These are phyloP conservation scores for Trichoderma oligosporum DNA, from an alignment of 2,329 filamentous ascomycete genomes.

Conservation along the genomic window DNA sequence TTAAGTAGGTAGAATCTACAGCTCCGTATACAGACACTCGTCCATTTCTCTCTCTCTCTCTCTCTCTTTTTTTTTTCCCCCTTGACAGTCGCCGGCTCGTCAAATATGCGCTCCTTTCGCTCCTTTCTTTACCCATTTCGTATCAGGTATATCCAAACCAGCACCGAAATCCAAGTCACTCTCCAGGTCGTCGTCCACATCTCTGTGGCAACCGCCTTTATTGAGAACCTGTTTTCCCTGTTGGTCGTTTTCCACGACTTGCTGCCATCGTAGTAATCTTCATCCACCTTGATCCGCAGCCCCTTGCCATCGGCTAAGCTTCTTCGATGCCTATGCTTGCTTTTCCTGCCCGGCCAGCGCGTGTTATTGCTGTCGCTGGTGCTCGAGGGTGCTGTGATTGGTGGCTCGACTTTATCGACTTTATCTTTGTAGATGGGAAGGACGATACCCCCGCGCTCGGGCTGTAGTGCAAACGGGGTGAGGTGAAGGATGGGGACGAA, in stretches of 20 bases:
- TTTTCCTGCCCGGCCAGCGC: conserved; percentile 28
- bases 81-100: background rate
- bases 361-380: conserved; percentile 24
- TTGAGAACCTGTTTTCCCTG: conserved; percentile 29
- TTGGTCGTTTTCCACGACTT: conserved; percentile 32
- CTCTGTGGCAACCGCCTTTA: conserved; percentile 54
- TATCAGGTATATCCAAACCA: conserved; percentile 65
- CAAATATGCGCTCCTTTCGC: background rate
- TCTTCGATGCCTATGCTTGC: conserved; percentile 34
- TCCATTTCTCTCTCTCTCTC: background rate
- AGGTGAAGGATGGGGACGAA: conserved; percentile 54
- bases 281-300: conserved; percentile 53
- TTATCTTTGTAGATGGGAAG: conserved; percentile 52
- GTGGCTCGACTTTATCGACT: conserved; percentile 50
- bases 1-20: background rate
- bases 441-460: conserved; percentile 29
- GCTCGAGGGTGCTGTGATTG: conserved; percentile 25
- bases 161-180: conserved; percentile 59
- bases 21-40: conserved; percentile 8
- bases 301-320: conserved; percentile 43
- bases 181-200: conserved; percentile 58
- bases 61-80: background rate
- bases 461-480: conserved; percentile 51
- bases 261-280: conserved; percentile 44
- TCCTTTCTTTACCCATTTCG: conserved; percentile 50